Conservation (phyloP, 495 filamentous ascomycete genomes). For the Tuber indicum region DNA sequence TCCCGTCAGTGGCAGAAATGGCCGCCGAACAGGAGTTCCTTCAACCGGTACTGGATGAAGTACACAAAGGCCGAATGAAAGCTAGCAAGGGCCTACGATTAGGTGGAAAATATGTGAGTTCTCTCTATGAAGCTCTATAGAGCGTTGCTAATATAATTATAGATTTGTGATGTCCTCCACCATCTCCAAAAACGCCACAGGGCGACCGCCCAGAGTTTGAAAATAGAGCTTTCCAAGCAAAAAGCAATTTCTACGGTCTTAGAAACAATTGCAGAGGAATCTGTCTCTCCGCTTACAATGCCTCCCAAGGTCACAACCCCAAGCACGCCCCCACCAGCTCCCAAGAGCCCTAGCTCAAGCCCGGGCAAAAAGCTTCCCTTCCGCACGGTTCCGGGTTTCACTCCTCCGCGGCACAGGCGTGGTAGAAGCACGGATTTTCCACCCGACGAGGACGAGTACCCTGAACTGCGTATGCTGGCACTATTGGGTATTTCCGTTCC, state of each 20-base stretch:
- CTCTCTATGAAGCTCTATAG: not conserved
- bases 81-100: conserved; percentile 20
- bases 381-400: conserved; percentile 31
- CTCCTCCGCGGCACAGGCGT: conserved; percentile 30
- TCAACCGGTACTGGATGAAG: conserved; percentile 24
- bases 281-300: conserved; percentile 23
- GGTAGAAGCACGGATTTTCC: conserved; percentile 18
- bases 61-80: conserved; percentile 24
- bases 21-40: conserved; percentile 37
- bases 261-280: conserved; percentile 34
- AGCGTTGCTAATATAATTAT: conserved; percentile 8
- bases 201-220: conserved; percentile 22
- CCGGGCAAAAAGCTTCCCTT: conserved; percentile 27
- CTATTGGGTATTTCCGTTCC: conserved; percentile 32
- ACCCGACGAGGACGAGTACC: conserved; percentile 20
- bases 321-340: conserved; percentile 5
- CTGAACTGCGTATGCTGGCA: conserved; percentile 36
- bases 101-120: conserved; percentile 39
- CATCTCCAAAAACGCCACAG: conserved; percentile 31
- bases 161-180: conserved; percentile 29
- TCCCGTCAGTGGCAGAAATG: conserved; percentile 38
- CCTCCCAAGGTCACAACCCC: not conserved
- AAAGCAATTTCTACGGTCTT: conserved; percentile 30
- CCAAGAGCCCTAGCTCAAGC: conserved; percentile 10
- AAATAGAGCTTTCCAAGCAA: conserved; percentile 26